A percentile compares a stretch with the other conserved stretches of the same genome.
phyloP scores from a whole-genome alignment of 2,329 filamentous ascomycete genomes.

The Penicillium polonicum region DNA sequence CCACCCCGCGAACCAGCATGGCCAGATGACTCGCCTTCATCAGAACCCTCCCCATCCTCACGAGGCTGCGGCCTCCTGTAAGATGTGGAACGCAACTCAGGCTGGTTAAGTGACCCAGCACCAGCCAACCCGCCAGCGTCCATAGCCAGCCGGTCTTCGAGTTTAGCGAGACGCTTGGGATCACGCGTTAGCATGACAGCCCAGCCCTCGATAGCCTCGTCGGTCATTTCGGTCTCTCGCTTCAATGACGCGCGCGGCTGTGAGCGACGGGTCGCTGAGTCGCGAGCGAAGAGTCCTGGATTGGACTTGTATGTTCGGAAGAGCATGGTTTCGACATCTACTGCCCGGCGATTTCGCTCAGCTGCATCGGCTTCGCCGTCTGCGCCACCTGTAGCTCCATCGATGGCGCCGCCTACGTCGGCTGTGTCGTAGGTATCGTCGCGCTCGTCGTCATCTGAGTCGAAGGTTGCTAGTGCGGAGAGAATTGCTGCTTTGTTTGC shows the following conservation, averaged over 20 bases:
- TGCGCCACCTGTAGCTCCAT: conserved; percentile 52
- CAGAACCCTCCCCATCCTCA: conserved; percentile 48
- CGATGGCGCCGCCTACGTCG: conserved; percentile 87
- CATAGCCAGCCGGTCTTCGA: conserved; percentile 69
- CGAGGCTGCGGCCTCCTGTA: conserved; percentile 51
- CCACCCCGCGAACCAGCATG: conserved; percentile 30
- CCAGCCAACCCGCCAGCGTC: conserved; percentile 55
- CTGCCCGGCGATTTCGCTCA: conserved; percentile 46
- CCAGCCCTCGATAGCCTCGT: conserved; percentile 94
- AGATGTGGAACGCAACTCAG: conserved; percentile 62
- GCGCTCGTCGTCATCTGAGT: conserved; percentile 91
- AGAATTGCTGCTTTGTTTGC: conserved; percentile 82
- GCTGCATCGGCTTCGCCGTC: conserved; percentile 54
- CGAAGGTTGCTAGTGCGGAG: conserved; percentile 82
- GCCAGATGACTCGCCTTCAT: conserved; percentile 44
- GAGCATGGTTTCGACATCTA: conserved; percentile 63
- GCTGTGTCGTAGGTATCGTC: conserved; percentile 95
- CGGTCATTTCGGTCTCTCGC: conserved; percentile 80
- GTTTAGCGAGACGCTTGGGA: conserved; percentile 62
- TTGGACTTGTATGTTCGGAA: conserved; percentile 69
- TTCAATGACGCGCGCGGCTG: conserved; percentile 63
- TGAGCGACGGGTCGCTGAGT: conserved; percentile 66
- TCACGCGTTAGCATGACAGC: conserved; percentile 78
- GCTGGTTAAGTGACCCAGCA: conserved; percentile 52
- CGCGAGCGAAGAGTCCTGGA: conserved; percentile 67